Evolutionary conservation across 2,329 filamentous ascomycete species (phyloP).

Genomic region (Aureobasidium lini): DNA sequence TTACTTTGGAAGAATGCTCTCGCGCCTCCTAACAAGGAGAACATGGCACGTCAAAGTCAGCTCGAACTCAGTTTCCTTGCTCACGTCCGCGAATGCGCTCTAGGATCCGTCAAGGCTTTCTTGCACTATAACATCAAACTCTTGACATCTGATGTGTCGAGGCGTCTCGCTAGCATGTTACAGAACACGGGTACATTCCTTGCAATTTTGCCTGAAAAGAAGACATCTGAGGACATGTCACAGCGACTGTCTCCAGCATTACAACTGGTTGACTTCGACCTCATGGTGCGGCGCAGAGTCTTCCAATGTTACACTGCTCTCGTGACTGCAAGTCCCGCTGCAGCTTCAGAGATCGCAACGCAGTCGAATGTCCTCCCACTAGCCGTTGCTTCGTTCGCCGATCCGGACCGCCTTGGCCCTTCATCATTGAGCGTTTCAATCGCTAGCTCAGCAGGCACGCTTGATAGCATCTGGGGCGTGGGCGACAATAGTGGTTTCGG

Average conservation of each 20-base stretch:
- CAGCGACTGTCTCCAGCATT: constrained; percentile 78
- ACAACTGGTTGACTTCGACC: constrained; percentile 80
- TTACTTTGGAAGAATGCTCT: constrained; percentile 96
- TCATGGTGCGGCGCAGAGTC: constrained; percentile 88
- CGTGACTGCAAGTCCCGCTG: constrained; percentile 77
- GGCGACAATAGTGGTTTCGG: constrained; percentile 93
- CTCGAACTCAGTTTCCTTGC: constrained; percentile 88
- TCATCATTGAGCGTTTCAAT: constrained; percentile 86
- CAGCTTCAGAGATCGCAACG: constrained; percentile 74
- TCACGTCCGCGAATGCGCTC: constrained; percentile 88
- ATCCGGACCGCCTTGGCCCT: constrained; percentile 79
- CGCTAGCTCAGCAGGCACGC: constrained; percentile 78
- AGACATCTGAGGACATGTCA: constrained; percentile 76
- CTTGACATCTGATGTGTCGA: constrained; percentile 87
- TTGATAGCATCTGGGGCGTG: constrained; percentile 92
- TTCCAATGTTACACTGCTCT: constrained; percentile 92
- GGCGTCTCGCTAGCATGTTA: constrained; percentile 85
- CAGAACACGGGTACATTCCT: constrained; percentile 89
- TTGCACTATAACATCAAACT: constrained; percentile 88
- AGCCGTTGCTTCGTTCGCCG: constrained; percentile 84
- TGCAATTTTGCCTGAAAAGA: constrained; percentile 74
- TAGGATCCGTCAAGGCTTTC: constrained; percentile 87
- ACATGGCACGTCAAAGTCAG: constrained; percentile 73
- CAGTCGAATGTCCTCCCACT: constrained; percentile 88
- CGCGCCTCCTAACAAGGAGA: constrained; percentile 86